These are phyloP conservation scores for Fusarium sp. DNA, from an alignment of 2,329 filamentous ascomycete species.

Conservation along the genomic window DNA sequence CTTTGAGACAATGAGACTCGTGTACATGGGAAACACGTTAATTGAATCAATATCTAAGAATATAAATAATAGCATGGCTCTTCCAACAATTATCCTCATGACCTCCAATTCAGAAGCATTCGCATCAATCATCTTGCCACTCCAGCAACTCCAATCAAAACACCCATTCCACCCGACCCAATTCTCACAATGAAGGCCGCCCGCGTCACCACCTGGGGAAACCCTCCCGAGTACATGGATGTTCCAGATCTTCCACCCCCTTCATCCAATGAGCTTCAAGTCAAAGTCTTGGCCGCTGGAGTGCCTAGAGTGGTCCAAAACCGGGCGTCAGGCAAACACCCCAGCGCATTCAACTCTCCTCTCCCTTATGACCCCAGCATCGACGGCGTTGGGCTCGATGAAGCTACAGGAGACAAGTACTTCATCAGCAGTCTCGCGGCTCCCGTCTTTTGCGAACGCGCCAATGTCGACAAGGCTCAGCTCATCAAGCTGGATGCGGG, in stretches of 20 bases:
- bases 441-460: slow-evolving; percentile 11
- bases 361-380: slow-evolving; percentile 24
- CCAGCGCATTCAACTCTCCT: not conserved
- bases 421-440: slow-evolving; percentile 7
- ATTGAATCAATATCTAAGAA: not conserved
- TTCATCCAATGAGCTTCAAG: not conserved
- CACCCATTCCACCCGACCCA: not conserved
- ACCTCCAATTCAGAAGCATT: not conserved
- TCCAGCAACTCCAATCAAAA: not conserved
- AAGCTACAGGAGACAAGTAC: slow-evolving; percentile 17
- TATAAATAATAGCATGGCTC: not conserved
- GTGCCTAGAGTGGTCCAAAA: not conserved
- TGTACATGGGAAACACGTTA: not conserved
- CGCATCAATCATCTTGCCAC: not conserved
- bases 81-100: not conserved
- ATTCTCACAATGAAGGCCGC: not conserved
- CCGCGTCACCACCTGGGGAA: not conserved
- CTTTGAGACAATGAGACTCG: not conserved
- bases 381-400: slow-evolving; percentile 18
- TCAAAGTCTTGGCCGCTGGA: not conserved
- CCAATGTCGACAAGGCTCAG: slow-evolving; percentile 10
- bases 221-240: not conserved
- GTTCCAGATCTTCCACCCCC: not conserved
- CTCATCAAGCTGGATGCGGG: slow-evolving; percentile 10
- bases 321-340: not conserved